phyloP scores from a whole-genome alignment of 2,329 filamentous ascomycete species.

The Simplicillium aogashimaense region DNA sequence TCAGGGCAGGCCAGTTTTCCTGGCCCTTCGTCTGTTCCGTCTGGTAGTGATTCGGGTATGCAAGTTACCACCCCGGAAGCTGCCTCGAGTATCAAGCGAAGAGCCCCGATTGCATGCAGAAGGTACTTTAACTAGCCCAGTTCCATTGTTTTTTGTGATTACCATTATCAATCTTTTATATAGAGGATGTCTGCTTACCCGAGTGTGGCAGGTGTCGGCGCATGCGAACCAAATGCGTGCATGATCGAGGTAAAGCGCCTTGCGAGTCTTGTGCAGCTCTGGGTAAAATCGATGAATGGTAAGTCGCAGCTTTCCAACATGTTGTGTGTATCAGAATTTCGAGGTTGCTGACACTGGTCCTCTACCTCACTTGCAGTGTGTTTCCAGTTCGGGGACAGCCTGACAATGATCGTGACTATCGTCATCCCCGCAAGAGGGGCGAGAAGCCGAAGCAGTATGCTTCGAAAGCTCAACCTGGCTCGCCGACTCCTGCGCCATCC shows the following conservation, averaged over 20 bases:
- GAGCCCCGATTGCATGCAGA: slow-evolving; percentile 42
- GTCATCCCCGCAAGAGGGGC: slow-evolving; percentile 41
- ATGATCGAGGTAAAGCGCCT: slow-evolving; percentile 35
- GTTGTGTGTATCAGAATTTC: not conserved
- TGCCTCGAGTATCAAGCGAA: slow-evolving; percentile 30
- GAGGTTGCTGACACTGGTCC: not conserved
- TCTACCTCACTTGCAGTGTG: slow-evolving; percentile 21
- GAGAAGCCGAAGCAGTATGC: slow-evolving; percentile 34
- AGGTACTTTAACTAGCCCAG: slow-evolving; percentile 25
- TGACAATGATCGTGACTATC: slow-evolving; percentile 44
- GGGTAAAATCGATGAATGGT: slow-evolving; percentile 40
- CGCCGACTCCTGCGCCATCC: slow-evolving; percentile 9
- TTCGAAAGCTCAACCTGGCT: slow-evolving; percentile 19
- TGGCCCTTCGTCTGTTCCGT: too few relatives aligned
- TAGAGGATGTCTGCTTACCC: too few relatives aligned
- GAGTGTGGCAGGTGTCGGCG: slow-evolving; percentile 35
- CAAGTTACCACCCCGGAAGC: not conserved
- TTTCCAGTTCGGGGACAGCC: slow-evolving; percentile 43
- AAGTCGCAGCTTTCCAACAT: slow-evolving; percentile 10
- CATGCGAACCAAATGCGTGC: slow-evolving; percentile 46
- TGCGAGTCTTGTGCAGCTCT: slow-evolving; percentile 45
- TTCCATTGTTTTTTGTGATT: too few relatives aligned
- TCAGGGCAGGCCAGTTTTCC: too few relatives aligned
- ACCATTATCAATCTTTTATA: too few relatives aligned
- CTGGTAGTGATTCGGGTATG: too few relatives aligned